These are phyloP conservation scores for Trichophyton rubrum DNA, from an alignment of 2,329 filamentous ascomycete species.

Conservation along the genomic window DNA sequence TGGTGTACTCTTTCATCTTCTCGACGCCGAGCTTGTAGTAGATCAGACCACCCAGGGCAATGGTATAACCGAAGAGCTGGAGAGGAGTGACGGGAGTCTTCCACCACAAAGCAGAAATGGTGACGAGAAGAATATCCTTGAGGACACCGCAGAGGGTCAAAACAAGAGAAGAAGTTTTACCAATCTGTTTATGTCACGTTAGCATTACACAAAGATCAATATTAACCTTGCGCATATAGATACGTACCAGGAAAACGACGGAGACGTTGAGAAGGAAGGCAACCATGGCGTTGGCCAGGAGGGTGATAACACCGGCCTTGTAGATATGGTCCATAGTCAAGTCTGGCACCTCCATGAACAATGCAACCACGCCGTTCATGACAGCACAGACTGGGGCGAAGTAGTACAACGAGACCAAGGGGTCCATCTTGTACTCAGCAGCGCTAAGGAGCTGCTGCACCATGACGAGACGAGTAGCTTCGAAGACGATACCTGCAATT, in stretches of 20 bases:
- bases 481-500: conserved; percentile 62
- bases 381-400: conserved; percentile 72
- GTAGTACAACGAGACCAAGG: conserved; percentile 78
- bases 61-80: conserved; percentile 65
- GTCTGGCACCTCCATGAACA: conserved; percentile 54
- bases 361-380: conserved; percentile 62
- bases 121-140: conserved; percentile 75
- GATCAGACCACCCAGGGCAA: conserved; percentile 54
- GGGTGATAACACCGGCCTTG: conserved; percentile 51
- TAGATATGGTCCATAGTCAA: conserved; percentile 56
- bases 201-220: background rate
- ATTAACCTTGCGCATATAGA: background rate
- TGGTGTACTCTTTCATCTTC: conserved; percentile 66
- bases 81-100: conserved; percentile 55
- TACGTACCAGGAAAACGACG: conserved; percentile 69
- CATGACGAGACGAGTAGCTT: conserved; percentile 72
- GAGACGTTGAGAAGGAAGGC: conserved; percentile 73
- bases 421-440: conserved; percentile 76
- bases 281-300: conserved; percentile 62
- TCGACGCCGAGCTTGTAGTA: conserved; percentile 64
- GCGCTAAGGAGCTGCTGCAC: conserved; percentile 69
- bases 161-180: conserved; percentile 74
- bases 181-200: conserved; percentile 48
- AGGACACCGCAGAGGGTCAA: conserved; percentile 77
- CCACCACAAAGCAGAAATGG: conserved; percentile 66